These are phyloP conservation scores for Lipomyces sp. DNA, from an alignment of 805 yeast genomes.

Conservation along the genomic window DNA sequence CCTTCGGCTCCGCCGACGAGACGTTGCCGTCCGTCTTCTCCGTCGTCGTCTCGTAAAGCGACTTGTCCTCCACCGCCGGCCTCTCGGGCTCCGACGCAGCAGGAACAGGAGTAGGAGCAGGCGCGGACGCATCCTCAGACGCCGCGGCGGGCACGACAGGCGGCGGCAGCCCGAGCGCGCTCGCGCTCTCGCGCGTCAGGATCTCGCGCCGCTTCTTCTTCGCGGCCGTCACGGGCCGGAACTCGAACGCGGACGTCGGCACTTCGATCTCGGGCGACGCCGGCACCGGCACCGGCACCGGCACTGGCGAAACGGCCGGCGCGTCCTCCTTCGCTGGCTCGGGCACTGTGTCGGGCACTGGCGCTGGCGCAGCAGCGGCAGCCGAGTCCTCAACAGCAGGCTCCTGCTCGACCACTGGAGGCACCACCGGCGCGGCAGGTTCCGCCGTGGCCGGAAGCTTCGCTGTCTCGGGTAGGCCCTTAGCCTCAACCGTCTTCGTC, in stretches of 20 bases:
- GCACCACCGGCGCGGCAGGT: background rate
- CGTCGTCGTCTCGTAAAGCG: no score
- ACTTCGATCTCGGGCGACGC: background rate
- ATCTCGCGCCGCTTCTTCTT: conserved; percentile 16
- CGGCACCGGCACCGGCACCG: background rate
- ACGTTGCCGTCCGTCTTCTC: no score
- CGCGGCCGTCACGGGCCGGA: conserved; percentile 11
- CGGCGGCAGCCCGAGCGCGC: conserved; percentile 14
- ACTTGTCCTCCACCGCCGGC: background rate
- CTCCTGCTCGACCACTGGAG: background rate
- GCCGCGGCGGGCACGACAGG: background rate
- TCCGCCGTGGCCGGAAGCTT: background rate
- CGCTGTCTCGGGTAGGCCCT: no score
- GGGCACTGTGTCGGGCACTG: no score
- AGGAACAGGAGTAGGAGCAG: background rate
- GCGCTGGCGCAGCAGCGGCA: no score
- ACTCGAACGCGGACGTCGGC: conserved; percentile 15
- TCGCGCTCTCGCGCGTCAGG: conserved; percentile 16
- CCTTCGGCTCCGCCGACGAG: background rate
- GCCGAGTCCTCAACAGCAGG: background rate
- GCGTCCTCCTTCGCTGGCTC: conserved; percentile 6
- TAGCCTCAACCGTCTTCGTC: background rate
- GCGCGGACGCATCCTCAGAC: background rate
- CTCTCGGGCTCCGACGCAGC: background rate
- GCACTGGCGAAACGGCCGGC: background rate